These are phyloP conservation scores for Citeromyces hawaiiensis DNA, from an alignment of 1,139 yeast genomes.

Conservation along the genomic window DNA sequence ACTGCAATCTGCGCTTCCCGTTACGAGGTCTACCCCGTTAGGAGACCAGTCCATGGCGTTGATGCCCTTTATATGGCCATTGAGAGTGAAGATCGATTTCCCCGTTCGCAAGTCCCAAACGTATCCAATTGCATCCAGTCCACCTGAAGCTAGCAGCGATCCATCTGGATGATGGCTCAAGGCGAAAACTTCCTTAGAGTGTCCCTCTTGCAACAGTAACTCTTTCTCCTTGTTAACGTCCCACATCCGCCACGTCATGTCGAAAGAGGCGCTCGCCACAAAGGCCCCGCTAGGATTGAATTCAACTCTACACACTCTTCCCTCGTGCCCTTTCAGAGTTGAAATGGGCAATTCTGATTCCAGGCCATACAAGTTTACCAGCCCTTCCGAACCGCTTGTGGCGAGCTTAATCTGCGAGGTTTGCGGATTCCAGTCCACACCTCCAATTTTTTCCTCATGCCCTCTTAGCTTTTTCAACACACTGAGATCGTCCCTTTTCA, in stretches of 20 bases:
- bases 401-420: slow-evolving; percentile 15
- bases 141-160: slow-evolving; percentile 61
- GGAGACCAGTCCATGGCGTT: slow-evolving; percentile 64
- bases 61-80: slow-evolving; percentile 63
- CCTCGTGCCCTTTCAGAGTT: slow-evolving; percentile 29
- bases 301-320: slow-evolving; percentile 48
- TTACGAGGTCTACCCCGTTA: slow-evolving; percentile 64
- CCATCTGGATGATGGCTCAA: slow-evolving; percentile 70
- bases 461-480: slow-evolving; percentile 17
- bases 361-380: slow-evolving; percentile 30
- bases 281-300: slow-evolving; percentile 53
- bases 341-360: slow-evolving; percentile 12
- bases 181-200: slow-evolving; percentile 57
- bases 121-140: slow-evolving; percentile 61
- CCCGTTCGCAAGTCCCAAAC: slow-evolving; percentile 89
- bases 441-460: slow-evolving; percentile 54
- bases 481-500: slow-evolving; percentile 27
- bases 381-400: slow-evolving; percentile 60
- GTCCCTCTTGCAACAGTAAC: slow-evolving; percentile 69
- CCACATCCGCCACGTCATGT: slow-evolving; percentile 86
- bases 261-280: slow-evolving; percentile 67
- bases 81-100: slow-evolving; percentile 39
- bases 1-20: slow-evolving; percentile 77
- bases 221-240: slow-evolving; percentile 39
- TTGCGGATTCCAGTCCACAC: slow-evolving; percentile 48